Evolutionary conservation across 1,284 basidiomycete genomes (phyloP).

Genomic region (Cryptococcus neoformans): DNA sequence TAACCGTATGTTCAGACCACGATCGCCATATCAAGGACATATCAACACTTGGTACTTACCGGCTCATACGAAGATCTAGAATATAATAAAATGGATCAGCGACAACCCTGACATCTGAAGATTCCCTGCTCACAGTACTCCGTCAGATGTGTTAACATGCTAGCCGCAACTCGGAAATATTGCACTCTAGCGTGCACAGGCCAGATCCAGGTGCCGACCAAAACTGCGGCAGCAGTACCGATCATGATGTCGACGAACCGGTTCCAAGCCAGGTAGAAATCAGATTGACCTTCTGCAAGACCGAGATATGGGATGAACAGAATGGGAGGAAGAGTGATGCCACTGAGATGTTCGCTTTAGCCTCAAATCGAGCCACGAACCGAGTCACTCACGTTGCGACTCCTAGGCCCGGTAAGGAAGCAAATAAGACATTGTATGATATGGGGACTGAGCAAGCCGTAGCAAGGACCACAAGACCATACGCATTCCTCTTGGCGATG

Average conservation of each 20-base stretch:
- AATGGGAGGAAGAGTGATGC: slow-evolving; percentile 49
- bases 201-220: slow-evolving; percentile 44
- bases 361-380: not conserved
- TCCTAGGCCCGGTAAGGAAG: slow-evolving; percentile 35
- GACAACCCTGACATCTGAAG: not conserved
- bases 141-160: slow-evolving; percentile 40
- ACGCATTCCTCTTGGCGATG: slow-evolving; percentile 47
- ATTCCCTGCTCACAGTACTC: slow-evolving; percentile 38
- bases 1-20: slow-evolving; percentile 1
- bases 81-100: not conserved
- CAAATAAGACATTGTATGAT: slow-evolving; percentile 46
- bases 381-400: slow-evolving; percentile 43
- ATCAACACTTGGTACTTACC: slow-evolving; percentile 9
- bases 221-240: slow-evolving; percentile 47
- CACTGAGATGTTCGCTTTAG: slow-evolving; percentile 15
- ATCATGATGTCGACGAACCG: slow-evolving; percentile 45
- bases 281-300: slow-evolving; percentile 18
- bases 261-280: slow-evolving; percentile 38
- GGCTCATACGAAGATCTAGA: slow-evolving; percentile 42
- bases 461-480: slow-evolving; percentile 48
- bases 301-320: slow-evolving; percentile 49
- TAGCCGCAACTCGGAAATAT: slow-evolving; percentile 44
- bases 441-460: slow-evolving; percentile 46
- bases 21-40: not conserved
- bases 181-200: slow-evolving; percentile 48